phyloP scores from a whole-genome alignment of 1,284 basidiomycete genomes.

The Sporisorium sorghi region DNA sequence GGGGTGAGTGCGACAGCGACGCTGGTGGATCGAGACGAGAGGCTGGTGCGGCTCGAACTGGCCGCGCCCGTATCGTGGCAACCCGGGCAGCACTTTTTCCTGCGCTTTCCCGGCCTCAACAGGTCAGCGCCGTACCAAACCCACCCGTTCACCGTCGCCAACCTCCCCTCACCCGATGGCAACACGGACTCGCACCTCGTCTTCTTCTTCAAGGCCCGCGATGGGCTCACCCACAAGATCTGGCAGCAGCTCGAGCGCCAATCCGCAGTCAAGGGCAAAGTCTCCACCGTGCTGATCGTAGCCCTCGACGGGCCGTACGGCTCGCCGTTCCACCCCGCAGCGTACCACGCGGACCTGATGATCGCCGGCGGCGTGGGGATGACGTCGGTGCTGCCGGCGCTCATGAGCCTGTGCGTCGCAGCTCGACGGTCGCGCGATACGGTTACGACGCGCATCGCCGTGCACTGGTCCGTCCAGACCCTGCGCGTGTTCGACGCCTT shows the following conservation, averaged over 20 bases:
- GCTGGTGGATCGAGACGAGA: constrained; percentile 36
- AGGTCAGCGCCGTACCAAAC: constrained; percentile 35
- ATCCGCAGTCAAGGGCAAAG: constrained; percentile 23
- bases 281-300: constrained; percentile 12
- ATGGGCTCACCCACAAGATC: constrained; percentile 44
- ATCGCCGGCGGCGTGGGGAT: constrained; percentile 57
- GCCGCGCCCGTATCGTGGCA: constrained; percentile 53
- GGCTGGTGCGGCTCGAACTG: constrained; percentile 41
- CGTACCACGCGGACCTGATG: constrained; percentile 43
- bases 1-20: constrained; percentile 24
- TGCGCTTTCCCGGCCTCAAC: constrained; percentile 58
- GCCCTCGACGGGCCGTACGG: constrained; percentile 62
- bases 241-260: constrained; percentile 15
- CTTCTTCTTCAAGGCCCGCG: constrained; percentile 49
- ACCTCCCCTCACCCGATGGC: constrained; percentile 40
- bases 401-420: constrained; percentile 40
- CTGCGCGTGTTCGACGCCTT: constrained; percentile 28
- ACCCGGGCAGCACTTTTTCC: constrained; percentile 61
- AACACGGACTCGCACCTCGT: constrained; percentile 36
- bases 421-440: constrained; percentile 6
- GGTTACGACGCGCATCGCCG: constrained; percentile 14
- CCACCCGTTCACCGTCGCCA: constrained; percentile 64
- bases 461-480: constrained; percentile 34
- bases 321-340: constrained; percentile 22
- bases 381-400: constrained; percentile 39